Evolutionary conservation across 2,329 filamentous ascomycete genomes (phyloP).

Genomic region (Alternaria arborescens): DNA sequence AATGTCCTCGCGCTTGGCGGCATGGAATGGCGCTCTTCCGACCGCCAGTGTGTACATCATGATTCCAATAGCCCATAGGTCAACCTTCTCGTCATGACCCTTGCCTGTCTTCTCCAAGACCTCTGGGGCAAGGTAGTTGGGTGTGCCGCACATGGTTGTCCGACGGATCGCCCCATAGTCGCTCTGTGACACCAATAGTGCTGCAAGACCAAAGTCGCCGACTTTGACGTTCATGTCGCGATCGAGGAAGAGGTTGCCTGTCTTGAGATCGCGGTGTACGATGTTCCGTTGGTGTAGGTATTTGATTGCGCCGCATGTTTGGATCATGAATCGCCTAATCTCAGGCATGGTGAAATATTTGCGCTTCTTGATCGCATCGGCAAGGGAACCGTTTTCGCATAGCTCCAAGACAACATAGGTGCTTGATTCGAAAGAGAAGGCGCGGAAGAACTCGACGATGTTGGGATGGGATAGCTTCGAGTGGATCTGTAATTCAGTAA

Average conservation of each 20-base stretch:
- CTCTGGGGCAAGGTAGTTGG: slow-evolving; percentile 97
- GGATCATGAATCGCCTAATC: slow-evolving; percentile 90
- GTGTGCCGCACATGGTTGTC: slow-evolving; percentile 94
- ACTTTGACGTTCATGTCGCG: slow-evolving; percentile 97
- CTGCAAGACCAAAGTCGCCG: slow-evolving; percentile 94
- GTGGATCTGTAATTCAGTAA: slow-evolving; percentile 92
- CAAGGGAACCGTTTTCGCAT: slow-evolving; percentile 93
- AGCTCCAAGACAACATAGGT: slow-evolving; percentile 95
- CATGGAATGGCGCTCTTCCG: slow-evolving; percentile 95
- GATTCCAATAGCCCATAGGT: slow-evolving; percentile 97
- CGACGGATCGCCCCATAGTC: slow-evolving; percentile 82
- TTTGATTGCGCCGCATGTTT: slow-evolving; percentile 96
- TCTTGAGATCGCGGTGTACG: slow-evolving; percentile 96
- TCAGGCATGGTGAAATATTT: slow-evolving; percentile 92
- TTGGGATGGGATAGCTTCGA: slow-evolving; percentile 97
- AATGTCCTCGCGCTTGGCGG: slow-evolving; percentile 85
- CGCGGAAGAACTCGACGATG: slow-evolving; percentile 93
- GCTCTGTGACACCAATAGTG: slow-evolving; percentile 87
- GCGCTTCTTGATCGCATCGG: slow-evolving; percentile 95
- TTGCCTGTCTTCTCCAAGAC: slow-evolving; percentile 93
- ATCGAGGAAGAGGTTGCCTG: slow-evolving; percentile 97
- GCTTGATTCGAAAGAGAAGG: slow-evolving; percentile 86
- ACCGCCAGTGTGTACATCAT: slow-evolving; percentile 99
- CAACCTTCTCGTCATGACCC: slow-evolving; percentile 96
- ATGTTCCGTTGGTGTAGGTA: slow-evolving; percentile 97